A percentile compares a stretch with the other conserved stretches of the same genome.
phyloP scores from a whole-genome alignment of 192 early-diverging fungal species.

The Gonapodya sp. region DNA sequence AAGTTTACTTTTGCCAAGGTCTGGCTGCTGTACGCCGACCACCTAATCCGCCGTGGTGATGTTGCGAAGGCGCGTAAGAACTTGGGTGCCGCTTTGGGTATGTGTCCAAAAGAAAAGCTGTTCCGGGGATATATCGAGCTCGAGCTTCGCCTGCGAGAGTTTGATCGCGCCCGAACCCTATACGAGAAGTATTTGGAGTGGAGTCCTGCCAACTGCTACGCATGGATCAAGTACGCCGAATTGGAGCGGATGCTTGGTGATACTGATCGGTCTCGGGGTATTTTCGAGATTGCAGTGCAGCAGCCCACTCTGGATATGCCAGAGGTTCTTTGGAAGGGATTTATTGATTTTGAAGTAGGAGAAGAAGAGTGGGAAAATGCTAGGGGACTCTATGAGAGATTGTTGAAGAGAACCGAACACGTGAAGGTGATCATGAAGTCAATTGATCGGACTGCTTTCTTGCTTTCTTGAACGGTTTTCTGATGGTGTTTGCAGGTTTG shows the following conservation, averaged over 20 bases:
- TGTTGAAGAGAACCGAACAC: slow-evolving; percentile 80
- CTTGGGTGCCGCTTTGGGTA: slow-evolving; percentile 76
- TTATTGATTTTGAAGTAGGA: slow-evolving; percentile 87
- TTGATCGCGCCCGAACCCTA: slow-evolving; percentile 80
- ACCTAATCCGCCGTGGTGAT: slow-evolving; percentile 72
- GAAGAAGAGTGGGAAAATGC: slow-evolving; percentile 74
- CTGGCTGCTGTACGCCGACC: slow-evolving; percentile 91
- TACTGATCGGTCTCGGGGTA: slow-evolving; percentile 66
- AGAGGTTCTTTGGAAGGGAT: slow-evolving; percentile 96
- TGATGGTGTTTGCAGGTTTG: slow-evolving; percentile 41
- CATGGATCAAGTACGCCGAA: slow-evolving; percentile 96
- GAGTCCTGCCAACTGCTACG: slow-evolving; percentile 74
- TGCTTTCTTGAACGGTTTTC: too few relatives aligned
- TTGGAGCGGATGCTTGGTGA: slow-evolving; percentile 82
- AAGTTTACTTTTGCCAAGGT: slow-evolving; percentile 95
- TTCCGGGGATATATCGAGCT: slow-evolving; percentile 97
- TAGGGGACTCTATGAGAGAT: slow-evolving; percentile 67
- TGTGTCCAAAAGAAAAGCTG: slow-evolving; percentile 81
- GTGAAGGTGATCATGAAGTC: slow-evolving; percentile 66
- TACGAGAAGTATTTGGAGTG: slow-evolving; percentile 89
- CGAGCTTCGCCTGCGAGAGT: slow-evolving; percentile 86
- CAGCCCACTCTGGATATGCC: slow-evolving; percentile 95
- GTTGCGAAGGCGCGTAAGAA: slow-evolving; percentile 62
- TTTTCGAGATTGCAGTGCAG: slow-evolving; percentile 84
- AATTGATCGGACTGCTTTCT: too few relatives aligned